phyloP scores from a whole-genome alignment of 2,329 filamentous ascomycete species.

The Decorospora gaudefroyi region DNA sequence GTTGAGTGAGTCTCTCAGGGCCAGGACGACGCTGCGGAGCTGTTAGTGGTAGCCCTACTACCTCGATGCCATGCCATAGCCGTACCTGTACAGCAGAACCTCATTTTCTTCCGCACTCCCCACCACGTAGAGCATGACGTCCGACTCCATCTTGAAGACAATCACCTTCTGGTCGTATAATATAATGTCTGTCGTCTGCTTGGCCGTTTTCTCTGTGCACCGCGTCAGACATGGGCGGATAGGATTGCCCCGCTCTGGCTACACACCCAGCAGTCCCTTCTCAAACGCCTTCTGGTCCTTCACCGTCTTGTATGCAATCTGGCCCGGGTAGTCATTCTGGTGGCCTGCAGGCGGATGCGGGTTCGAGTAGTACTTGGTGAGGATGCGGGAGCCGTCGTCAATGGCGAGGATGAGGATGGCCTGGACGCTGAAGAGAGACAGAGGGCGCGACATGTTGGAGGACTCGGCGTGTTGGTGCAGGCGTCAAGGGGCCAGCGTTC shows the following conservation, averaged over 20 bases:
- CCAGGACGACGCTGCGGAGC: conserved; percentile 73
- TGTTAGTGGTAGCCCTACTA: conserved; percentile 15
- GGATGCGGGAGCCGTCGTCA: conserved; percentile 88
- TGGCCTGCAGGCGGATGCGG: conserved; percentile 68
- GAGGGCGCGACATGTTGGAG: conserved; percentile 55
- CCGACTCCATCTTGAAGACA: conserved; percentile 96
- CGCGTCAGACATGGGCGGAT: conserved; percentile 21
- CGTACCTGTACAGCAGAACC: conserved; percentile 79
- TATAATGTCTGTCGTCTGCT: conserved; percentile 94
- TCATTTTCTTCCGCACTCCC: conserved; percentile 92
- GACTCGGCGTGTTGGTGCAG: conserved; percentile 1
- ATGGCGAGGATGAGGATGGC: conserved; percentile 61
- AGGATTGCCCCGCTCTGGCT: conserved; percentile 74
- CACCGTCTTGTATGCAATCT: conserved; percentile 81
- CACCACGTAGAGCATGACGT: conserved; percentile 95
- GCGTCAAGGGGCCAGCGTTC: conserved; percentile 11
- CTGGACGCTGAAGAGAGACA: conserved; percentile 60
- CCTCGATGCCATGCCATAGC: neutral
- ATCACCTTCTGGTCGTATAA: conserved; percentile 96
- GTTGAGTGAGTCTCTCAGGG: conserved; percentile 86
- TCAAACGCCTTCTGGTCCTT: conserved; percentile 97
- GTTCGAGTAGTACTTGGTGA: conserved; percentile 87
- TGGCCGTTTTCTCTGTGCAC: conserved; percentile 77
- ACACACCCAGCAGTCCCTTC: conserved; percentile 73
- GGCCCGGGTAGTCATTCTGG: conserved; percentile 63